Conservation (phyloP, 2,329 filamentous ascomycete species). For the Cylindrodendrum hubeiense region DNA sequence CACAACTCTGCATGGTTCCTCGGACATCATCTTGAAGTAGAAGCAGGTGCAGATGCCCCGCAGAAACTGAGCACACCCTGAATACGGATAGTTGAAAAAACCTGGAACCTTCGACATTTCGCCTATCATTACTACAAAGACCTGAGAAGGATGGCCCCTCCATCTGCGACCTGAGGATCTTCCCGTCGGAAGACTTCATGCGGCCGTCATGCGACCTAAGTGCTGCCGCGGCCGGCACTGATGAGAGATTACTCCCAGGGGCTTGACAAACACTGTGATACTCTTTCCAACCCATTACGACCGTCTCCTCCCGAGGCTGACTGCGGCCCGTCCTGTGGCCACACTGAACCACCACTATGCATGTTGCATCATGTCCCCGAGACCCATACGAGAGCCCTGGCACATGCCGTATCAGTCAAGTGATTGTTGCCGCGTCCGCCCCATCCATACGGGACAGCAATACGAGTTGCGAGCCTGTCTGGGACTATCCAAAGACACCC, state of each 20-base stretch:
- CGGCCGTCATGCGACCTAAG: slow-evolving; percentile 38
- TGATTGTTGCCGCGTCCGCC: slow-evolving; percentile 42
- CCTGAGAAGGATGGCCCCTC: not conserved
- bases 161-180: slow-evolving; percentile 37
- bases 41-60: slow-evolving; percentile 8
- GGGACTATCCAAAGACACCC: slow-evolving; percentile 30
- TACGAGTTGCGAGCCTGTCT: slow-evolving; percentile 36
- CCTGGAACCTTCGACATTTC: not conserved
- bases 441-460: slow-evolving; percentile 25
- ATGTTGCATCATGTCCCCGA: slow-evolving; percentile 24
- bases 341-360: slow-evolving; percentile 32
- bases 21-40: not conserved
- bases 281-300: slow-evolving; percentile 16
- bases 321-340: slow-evolving; percentile 30
- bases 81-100: slow-evolving; percentile 4
- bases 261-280: slow-evolving; percentile 15
- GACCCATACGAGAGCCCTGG: slow-evolving; percentile 38
- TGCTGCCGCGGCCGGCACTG: slow-evolving; percentile 25
- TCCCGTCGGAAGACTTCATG: slow-evolving; percentile 41
- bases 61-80: slow-evolving; percentile 1
- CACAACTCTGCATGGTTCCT: not conserved
- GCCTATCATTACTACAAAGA: not conserved
- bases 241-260: slow-evolving; percentile 4
- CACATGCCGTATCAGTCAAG: slow-evolving; percentile 48
- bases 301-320: slow-evolving; percentile 17